These are phyloP conservation scores for Byssothecium circinans DNA, from an alignment of 2,329 filamentous ascomycete species.

Conservation along the genomic window DNA sequence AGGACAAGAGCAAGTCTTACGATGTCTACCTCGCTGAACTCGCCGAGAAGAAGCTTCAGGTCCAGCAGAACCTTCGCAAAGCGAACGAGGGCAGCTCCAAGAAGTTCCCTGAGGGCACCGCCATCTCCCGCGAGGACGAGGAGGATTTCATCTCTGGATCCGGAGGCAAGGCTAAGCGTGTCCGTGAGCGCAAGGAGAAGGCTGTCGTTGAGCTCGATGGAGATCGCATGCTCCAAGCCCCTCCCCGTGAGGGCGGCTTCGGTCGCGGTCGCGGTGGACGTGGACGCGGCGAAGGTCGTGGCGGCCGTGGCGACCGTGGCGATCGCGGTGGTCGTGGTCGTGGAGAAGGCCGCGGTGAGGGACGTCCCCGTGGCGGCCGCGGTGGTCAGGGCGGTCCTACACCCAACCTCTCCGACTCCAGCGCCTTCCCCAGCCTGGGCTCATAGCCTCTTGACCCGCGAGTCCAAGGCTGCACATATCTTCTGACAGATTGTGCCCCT, in stretches of 20 bases:
- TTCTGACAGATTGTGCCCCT: not conserved
- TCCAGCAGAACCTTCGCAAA: slow-evolving; percentile 75
- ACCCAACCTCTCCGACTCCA: slow-evolving; percentile 54
- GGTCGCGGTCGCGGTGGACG: slow-evolving; percentile 44
- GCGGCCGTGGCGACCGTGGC: slow-evolving; percentile 49
- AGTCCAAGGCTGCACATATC: slow-evolving; percentile 5
- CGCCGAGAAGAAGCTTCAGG: slow-evolving; percentile 74
- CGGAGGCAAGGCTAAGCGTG: slow-evolving; percentile 75
- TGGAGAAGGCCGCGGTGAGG: slow-evolving; percentile 50
- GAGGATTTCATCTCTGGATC: slow-evolving; percentile 73
- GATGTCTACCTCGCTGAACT: slow-evolving; percentile 80
- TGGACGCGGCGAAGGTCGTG: slow-evolving; percentile 57
- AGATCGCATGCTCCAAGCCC: slow-evolving; percentile 55
- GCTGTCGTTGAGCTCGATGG: slow-evolving; percentile 85
- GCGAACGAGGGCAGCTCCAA: slow-evolving; percentile 93
- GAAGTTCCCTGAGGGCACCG: slow-evolving; percentile 89
- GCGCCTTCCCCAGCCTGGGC: slow-evolving; percentile 58
- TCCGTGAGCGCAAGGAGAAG: slow-evolving; percentile 93
- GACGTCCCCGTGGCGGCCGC: slow-evolving; percentile 57
- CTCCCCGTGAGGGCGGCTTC: slow-evolving; percentile 52
- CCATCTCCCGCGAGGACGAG: slow-evolving; percentile 56
- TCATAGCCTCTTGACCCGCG: slow-evolving; percentile 35
- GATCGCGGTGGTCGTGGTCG: slow-evolving; percentile 51
- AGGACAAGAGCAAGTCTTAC: slow-evolving; percentile 90
- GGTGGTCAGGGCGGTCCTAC: slow-evolving; percentile 39